Evolutionary conservation across 2,329 filamentous ascomycete genomes (phyloP), one percentile per base, ranked within the genome.

Genomic region (Furcasterigmium furcatum): DNA sequence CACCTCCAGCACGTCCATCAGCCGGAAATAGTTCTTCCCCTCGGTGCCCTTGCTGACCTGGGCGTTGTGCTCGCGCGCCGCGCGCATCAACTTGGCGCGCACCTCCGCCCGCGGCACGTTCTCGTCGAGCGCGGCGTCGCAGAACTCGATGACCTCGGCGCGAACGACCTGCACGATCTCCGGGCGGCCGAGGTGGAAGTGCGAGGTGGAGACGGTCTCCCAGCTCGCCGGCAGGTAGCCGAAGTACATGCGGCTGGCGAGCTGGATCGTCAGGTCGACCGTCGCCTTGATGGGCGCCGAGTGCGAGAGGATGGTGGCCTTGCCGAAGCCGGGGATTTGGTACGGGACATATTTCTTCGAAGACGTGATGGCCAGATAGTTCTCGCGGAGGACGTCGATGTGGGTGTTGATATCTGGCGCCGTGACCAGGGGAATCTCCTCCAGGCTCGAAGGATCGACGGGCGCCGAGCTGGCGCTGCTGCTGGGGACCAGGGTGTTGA

Each of bases 221-320:
- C 99, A 99, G 0, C 94, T 99, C 2, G 94, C 94, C 4, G 94
- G 82, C 78, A 91, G 96, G 78, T 91, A 90, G 77, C 94, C 94
- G 71, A 95, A 96, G 88, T 99, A 96, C 74, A 97, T 97, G 79
- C 85, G 86, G 78, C 99, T 99, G 32, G 94, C 94, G 43, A 97
- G 83, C 70, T 99, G 94, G 66, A 99, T 99, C 66, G 96, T 75
- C 90, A 99, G 94, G 71, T 99, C 94, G 34, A 97, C 91, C 67
- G 95, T 99, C 27, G 92, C 94, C 60, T 99, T 94, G 25, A 94
- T 94, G 22, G 88, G 95, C 80, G 88, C 95, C 74, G 91, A 95
- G 84, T 99, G 97, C 71, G 96, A 95, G 84, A 99, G 99, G 78
- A 99, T 97, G 50, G 99, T 75, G 21, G 90, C 90, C 76, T 99